Conservation (phyloP, 306 rosid genomes). For the Castanea sativa region DNA sequence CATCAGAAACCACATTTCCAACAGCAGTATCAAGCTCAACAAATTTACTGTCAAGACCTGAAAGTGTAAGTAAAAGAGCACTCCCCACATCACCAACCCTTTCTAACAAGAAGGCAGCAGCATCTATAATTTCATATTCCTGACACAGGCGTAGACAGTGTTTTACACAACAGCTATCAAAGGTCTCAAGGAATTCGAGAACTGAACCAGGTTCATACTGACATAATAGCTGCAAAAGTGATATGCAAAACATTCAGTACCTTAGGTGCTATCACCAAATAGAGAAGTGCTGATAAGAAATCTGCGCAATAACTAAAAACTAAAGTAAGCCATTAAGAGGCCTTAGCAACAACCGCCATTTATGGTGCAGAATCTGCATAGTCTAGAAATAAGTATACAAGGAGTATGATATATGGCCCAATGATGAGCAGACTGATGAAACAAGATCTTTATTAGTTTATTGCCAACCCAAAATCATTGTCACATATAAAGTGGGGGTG, state of each 20-base stretch:
- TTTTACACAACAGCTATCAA: slow-evolving; percentile 89
- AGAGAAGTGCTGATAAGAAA: neutral
- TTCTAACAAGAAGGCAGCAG: slow-evolving; percentile 88
- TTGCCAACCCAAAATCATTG: neutral
- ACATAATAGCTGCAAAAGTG: slow-evolving; percentile 72
- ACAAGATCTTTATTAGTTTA: slow-evolving; percentile 4
- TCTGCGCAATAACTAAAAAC: neutral
- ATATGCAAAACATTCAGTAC: slow-evolving; percentile 10
- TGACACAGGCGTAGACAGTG: slow-evolving; percentile 88
- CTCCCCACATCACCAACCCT: slow-evolving; percentile 93
- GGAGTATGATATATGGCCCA: neutral
- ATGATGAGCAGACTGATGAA: neutral
- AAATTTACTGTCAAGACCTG: slow-evolving; percentile 66
- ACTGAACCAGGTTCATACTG: slow-evolving; percentile 80
- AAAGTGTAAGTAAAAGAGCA: slow-evolving; percentile 86
- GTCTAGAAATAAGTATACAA: neutral
- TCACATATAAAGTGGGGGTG: neutral
- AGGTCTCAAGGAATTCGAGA: slow-evolving; percentile 87
- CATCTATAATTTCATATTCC: slow-evolving; percentile 78
- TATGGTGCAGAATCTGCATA: neutral
- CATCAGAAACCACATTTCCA: slow-evolving; percentile 46
- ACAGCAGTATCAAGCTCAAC: slow-evolving; percentile 76
- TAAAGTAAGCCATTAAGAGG: slow-evolving; percentile 1
- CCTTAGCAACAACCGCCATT: neutral
- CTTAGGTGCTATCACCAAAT: neutral